These are phyloP conservation scores for Amanita inopinata DNA, from an alignment of 768 basidiomycete genomes.

Conservation along the genomic window DNA sequence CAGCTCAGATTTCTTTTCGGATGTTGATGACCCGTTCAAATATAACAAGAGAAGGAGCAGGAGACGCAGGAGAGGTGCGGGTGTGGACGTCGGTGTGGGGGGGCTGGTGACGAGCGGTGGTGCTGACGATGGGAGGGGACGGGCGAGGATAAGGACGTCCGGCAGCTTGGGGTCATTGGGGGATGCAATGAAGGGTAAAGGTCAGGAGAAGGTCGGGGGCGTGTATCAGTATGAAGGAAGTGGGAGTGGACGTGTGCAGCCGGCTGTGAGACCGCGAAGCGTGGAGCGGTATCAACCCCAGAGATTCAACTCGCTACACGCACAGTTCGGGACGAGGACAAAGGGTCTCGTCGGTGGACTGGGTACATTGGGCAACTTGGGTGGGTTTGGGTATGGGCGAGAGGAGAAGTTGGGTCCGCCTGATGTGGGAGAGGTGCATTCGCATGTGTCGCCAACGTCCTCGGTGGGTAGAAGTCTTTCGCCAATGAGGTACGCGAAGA, in stretches of 20 bases:
- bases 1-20: constrained; percentile 6
- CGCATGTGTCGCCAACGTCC: neutral
- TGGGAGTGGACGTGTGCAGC: neutral
- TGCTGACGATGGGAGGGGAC: no score
- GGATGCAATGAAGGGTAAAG: neutral
- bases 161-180: constrained; percentile 6
- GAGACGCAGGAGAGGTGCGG: constrained; percentile 3
- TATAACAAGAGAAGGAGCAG: constrained; percentile 10
- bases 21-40: constrained; percentile 9
- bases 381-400: neutral
- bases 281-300: neutral
- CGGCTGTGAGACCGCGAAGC: neutral
- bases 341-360: neutral
- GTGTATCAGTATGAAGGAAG: no score
- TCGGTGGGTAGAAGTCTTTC: neutral
- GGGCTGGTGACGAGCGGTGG: no score
- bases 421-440: neutral
- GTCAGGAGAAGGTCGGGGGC: neutral
- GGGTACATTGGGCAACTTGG: neutral
- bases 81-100: neutral
- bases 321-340: neutral
- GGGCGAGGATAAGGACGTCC: neutral
- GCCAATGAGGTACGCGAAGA: constrained; percentile 6
- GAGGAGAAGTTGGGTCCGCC: no score
- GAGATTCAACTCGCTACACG: neutral